Percentiles rank a stretch among this genome's conserved stretches.
These are phyloP conservation scores for Cutaneotrichosporon sp. DNA, from an alignment of 1,284 basidiomycete species.

Conservation along the genomic window DNA sequence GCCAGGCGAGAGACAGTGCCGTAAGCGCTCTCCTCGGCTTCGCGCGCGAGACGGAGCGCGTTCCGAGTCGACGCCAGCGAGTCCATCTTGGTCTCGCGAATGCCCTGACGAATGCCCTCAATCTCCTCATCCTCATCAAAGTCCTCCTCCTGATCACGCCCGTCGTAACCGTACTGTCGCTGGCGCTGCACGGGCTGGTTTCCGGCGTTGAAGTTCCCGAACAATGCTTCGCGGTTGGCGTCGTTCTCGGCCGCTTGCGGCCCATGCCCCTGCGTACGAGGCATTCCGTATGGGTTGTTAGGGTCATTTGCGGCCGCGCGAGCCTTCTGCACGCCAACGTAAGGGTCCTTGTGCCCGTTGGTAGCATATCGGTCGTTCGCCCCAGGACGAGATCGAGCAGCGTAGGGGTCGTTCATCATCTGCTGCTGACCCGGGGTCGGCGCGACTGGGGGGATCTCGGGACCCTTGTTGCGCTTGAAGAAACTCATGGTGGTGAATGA, in stretches of 20 bases:
- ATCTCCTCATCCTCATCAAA: slow-evolving; percentile 80
- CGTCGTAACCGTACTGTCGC: slow-evolving; percentile 51
- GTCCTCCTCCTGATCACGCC: slow-evolving; percentile 58
- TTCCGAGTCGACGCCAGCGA: slow-evolving; percentile 81
- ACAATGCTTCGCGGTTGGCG: slow-evolving; percentile 61
- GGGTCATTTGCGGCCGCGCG: slow-evolving; percentile 53
- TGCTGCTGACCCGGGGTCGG: background rate
- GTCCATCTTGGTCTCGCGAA: slow-evolving; percentile 87
- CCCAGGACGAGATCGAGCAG: background rate
- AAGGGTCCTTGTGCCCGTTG: slow-evolving; percentile 9
- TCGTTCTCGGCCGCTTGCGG: slow-evolving; percentile 40
- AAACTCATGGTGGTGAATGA: slow-evolving; percentile 59
- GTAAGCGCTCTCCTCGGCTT: slow-evolving; percentile 92
- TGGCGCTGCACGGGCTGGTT: background rate
- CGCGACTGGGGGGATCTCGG: slow-evolving; percentile 60
- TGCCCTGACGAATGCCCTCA: slow-evolving; percentile 93
- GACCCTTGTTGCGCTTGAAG: slow-evolving; percentile 61
- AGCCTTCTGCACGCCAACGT: slow-evolving; percentile 46
- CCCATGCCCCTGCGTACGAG: no score
- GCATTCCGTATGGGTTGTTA: slow-evolving; percentile 11
- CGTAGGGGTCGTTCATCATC: slow-evolving; percentile 2
- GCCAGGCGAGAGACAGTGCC: slow-evolving; percentile 80
- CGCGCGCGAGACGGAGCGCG: slow-evolving; percentile 83
- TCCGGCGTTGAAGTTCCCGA: slow-evolving; percentile 24
- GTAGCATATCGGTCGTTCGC: slow-evolving; percentile 26